Evolutionary conservation across 2,329 filamentous ascomycete genomes (phyloP).

Genomic region (Cladosporium phlei): DNA sequence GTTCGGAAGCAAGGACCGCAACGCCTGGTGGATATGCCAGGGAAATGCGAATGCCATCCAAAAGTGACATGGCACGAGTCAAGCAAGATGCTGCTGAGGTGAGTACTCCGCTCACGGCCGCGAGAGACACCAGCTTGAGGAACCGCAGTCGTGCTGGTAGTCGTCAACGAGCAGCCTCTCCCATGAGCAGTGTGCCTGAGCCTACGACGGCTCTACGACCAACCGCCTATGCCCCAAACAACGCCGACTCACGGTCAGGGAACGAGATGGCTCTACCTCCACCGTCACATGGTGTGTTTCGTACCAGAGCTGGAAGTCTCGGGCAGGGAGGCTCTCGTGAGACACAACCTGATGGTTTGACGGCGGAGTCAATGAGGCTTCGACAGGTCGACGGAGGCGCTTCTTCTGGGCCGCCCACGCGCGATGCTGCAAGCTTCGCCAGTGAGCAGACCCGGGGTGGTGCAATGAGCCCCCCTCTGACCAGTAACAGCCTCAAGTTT

Average conservation of each 20-base stretch:
- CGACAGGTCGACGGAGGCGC: conserved; percentile 29
- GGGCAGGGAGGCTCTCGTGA: conserved; percentile 65
- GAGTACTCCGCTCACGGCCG: conserved; percentile 57
- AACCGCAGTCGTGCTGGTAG: conserved; percentile 8
- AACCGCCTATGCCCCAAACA: conserved; percentile 17
- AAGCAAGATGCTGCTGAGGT: conserved; percentile 57
- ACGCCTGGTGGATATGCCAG: conserved; percentile 58
- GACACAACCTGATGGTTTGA: conserved; percentile 70
- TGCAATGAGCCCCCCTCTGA: conserved; percentile 35
- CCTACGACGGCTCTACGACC: conserved; percentile 26
- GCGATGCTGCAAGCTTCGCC: conserved; percentile 9
- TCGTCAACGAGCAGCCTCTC: conserved; percentile 21
- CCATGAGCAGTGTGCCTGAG: conserved; percentile 22
- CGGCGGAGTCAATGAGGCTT: conserved; percentile 42
- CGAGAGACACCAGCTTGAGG: conserved; percentile 45
- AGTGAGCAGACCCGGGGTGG: conserved; percentile 34
- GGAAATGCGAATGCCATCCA: conserved; percentile 64
- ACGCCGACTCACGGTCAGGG: conserved; percentile 15
- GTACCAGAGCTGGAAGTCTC: conserved; percentile 56
- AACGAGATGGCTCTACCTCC: conserved; percentile 57
- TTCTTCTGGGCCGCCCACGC: conserved; percentile 21
- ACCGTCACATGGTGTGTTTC: conserved; percentile 60
- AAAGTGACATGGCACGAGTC: conserved; percentile 28
- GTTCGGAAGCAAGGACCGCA: conserved; percentile 38
- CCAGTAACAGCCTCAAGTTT: conserved; percentile 50